Evolutionary conservation across 2,329 filamentous ascomycete genomes (phyloP).

Genomic region (Microdochium trichocladiopsis): DNA sequence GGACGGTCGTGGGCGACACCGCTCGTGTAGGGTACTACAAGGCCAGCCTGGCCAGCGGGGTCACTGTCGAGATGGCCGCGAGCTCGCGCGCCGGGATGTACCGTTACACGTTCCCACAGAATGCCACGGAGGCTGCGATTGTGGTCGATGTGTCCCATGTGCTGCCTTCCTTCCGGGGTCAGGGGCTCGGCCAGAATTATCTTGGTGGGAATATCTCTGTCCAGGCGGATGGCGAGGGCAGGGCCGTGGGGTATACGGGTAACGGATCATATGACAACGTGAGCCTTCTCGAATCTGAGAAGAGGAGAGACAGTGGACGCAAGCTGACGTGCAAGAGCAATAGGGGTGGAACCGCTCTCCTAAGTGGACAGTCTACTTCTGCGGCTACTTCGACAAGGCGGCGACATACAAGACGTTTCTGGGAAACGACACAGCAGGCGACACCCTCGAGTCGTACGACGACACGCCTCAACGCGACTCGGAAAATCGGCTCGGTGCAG

Average conservation of each 20-base stretch:
- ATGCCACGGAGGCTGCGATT: conserved; percentile 19
- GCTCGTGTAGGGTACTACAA: conserved; percentile 55
- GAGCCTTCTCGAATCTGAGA: conserved; percentile 7
- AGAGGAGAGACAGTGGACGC: neutral
- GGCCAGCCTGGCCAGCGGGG: conserved; percentile 45
- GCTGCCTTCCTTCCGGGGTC: conserved; percentile 53
- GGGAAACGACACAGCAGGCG: conserved; percentile 22
- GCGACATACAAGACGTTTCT: conserved; percentile 37
- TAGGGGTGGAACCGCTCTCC: conserved; percentile 57
- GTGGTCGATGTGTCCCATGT: conserved; percentile 61
- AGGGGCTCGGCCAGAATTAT: conserved; percentile 56
- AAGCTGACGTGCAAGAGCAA: conserved; percentile 1
- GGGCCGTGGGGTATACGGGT: conserved; percentile 43
- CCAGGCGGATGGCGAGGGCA: conserved; percentile 27
- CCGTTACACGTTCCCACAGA: conserved; percentile 49
- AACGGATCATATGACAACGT: conserved; percentile 57
- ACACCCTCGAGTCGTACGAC: conserved; percentile 22
- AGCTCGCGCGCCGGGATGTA: conserved; percentile 51
- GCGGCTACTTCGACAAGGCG: conserved; percentile 48
- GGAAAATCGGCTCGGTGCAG: conserved; percentile 34
- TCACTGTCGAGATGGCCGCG: conserved; percentile 50
- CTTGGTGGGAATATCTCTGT: conserved; percentile 51
- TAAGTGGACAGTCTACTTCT: conserved; percentile 57
- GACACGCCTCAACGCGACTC: conserved; percentile 24
- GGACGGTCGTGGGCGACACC: neutral